Evolutionary conservation across 1,284 basidiomycete species (phyloP).

Genomic region (Ceratobasidium sp.): DNA sequence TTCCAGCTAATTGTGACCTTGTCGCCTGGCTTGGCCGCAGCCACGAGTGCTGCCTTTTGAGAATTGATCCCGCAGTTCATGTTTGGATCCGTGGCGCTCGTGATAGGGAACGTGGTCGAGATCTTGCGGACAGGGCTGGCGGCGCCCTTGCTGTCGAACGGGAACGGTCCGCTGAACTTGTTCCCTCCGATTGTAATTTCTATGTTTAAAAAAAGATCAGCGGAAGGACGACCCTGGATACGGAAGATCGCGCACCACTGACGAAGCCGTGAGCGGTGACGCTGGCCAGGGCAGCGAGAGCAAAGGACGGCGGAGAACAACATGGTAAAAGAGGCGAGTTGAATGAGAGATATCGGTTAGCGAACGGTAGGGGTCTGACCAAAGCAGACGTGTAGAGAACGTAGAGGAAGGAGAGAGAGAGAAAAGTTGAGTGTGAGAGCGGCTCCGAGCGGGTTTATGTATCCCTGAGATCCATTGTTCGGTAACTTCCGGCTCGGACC

Average conservation of each 20-base stretch:
- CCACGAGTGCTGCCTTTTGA: constrained; percentile 67
- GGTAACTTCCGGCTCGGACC: no score
- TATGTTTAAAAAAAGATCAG: neutral
- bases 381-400: neutral
- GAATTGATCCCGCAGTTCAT: constrained; percentile 75
- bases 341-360: no score
- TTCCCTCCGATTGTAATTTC: constrained; percentile 69
- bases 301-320: constrained; percentile 32
- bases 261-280: constrained; percentile 36
- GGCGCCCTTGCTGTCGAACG: constrained; percentile 55
- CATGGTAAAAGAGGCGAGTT: neutral
- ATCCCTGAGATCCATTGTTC: no score
- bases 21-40: constrained; percentile 75
- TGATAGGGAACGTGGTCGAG: constrained; percentile 70
- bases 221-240: neutral
- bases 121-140: constrained; percentile 74
- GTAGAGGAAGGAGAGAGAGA: neutral
- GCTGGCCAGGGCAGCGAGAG: constrained; percentile 39
- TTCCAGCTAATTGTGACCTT: constrained; percentile 64
- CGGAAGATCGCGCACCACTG: neutral
- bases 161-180: constrained; percentile 66
- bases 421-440: no score
- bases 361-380: no score
- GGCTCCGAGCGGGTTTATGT: no score
- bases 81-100: constrained; percentile 70